Evolutionary conservation across 2,329 filamentous ascomycete genomes (phyloP), one percentile per base, ranked within the genome.

Genomic region (Pseudopyricularia javanii): DNA sequence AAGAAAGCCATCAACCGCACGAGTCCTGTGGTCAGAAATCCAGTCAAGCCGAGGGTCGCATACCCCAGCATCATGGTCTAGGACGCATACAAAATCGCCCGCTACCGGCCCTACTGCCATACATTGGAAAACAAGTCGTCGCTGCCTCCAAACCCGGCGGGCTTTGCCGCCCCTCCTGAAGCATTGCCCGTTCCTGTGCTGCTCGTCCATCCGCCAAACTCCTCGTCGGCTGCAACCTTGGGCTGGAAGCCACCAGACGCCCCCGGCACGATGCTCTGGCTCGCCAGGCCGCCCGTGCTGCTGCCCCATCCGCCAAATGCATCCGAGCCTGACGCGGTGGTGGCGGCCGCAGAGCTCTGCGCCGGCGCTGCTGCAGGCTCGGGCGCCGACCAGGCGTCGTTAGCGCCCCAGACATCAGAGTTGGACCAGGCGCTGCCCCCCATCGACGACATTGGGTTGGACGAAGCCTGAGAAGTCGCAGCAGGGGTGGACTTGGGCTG

Each of bases 71-170:
- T n/a, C n/a, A n/a, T n/a, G n/a, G n/a, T n/a, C n/a, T n/a, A 30
- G 5, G 28, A 9, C 28, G 28, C 28, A 9, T 30, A 14, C 35
- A 17, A 48, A 14, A 17, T 30, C 47, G 17, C 15, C 3, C 26
- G 17, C 26, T 33, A 3, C 9, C 9, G 28, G 17, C 28, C 54
- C 63, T 68, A 96, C 71, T 90, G 80, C 91, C 91, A 97, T 50
- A 97, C 91, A 68, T 97, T 97, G 32, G 86, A 90, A 69, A 97
- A 97, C 62, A 97, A 67, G 70, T 97, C 91, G 59, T 96, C 91
- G 53, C 80, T 83, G 52, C 76, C 80, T 20, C 79, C 82, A 59
- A 84, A 80, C 14, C 79, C 79, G 22, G 75, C 70, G 33, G 83
- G 72, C 68, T 86, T 79, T 49, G 75, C 14, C 67, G 62, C 28